Evolutionary conservation across 768 basidiomycete genomes (phyloP).

Genomic region (Suillus alpinus): DNA sequence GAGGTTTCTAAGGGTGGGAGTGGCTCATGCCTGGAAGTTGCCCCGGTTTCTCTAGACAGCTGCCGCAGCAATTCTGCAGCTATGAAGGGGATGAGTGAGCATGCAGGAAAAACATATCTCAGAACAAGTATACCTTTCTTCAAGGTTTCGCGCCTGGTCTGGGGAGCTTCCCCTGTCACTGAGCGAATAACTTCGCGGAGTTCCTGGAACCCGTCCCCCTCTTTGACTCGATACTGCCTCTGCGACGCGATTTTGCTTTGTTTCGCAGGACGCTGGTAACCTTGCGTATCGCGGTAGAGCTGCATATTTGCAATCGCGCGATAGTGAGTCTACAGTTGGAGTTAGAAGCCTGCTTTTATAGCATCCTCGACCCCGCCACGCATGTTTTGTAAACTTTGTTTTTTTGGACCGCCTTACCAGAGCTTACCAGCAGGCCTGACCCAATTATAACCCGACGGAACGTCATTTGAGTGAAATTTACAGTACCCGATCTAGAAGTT

Average conservation of each 20-base stretch:
- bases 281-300: background rate
- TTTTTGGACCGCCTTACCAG: background rate
- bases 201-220: conserved; percentile 30
- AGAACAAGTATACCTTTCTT: conserved; percentile 14
- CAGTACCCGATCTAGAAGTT: background rate
- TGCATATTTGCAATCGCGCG: background rate
- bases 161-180: conserved; percentile 22
- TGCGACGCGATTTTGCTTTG: conserved; percentile 18
- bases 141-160: conserved; percentile 28
- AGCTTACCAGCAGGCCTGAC: no score
- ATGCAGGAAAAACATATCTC: background rate
- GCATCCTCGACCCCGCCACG: background rate
- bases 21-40: background rate
- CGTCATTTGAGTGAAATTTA: background rate
- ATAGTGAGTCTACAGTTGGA: background rate
- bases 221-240: conserved; percentile 28
- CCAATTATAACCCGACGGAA: background rate
- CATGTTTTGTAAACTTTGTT: background rate
- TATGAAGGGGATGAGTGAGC: background rate
- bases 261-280: background rate
- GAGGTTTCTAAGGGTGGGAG: background rate
- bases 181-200: conserved; percentile 23
- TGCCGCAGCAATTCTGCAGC: conserved; percentile 4
- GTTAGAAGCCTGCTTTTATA: background rate
- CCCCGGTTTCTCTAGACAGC: background rate